Conservation (phyloP, 2,329 filamentous ascomycete species). For the Thermoascus crustaceus region DNA sequence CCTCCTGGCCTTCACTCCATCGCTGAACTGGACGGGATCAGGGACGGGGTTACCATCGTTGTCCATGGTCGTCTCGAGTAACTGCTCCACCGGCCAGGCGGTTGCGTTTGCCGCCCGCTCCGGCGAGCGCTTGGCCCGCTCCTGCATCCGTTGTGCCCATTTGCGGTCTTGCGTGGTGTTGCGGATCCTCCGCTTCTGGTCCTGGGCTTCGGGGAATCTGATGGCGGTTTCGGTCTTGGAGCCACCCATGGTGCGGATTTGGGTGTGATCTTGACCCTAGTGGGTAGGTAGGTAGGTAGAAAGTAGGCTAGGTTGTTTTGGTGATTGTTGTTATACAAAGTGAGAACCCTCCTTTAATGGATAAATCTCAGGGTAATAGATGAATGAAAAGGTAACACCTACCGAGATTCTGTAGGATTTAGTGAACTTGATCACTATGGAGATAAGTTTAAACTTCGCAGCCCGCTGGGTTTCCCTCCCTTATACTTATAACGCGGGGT, state of each 20-base stretch:
- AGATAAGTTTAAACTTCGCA: no score
- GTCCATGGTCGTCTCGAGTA: constrained; percentile 24
- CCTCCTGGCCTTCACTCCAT: constrained; percentile 15
- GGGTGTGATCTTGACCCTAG: background rate
- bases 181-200: constrained; percentile 16
- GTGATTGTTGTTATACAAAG: no score
- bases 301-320: background rate
- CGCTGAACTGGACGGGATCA: constrained; percentile 17
- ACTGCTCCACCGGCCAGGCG: constrained; percentile 20
- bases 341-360: no score
- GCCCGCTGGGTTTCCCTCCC: no score
- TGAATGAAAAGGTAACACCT: no score
- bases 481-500: no score
- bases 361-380: no score
- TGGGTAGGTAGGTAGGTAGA: background rate
- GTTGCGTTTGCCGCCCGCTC: constrained; percentile 7
- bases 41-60: constrained; percentile 24
- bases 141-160: constrained; percentile 10
- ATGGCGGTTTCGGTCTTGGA: constrained; percentile 20
- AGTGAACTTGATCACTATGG: no score
- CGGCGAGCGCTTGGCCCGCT: constrained; percentile 6
- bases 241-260: constrained; percentile 16
- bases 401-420: no score
- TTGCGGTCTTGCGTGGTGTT: constrained; percentile 19
- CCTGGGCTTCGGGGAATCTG: constrained; percentile 14